Evolutionary conservation across 306 rosid genomes (phyloP), one percentile per base, ranked within the genome.

Genomic region (Notholithocarpus densiflorus): DNA sequence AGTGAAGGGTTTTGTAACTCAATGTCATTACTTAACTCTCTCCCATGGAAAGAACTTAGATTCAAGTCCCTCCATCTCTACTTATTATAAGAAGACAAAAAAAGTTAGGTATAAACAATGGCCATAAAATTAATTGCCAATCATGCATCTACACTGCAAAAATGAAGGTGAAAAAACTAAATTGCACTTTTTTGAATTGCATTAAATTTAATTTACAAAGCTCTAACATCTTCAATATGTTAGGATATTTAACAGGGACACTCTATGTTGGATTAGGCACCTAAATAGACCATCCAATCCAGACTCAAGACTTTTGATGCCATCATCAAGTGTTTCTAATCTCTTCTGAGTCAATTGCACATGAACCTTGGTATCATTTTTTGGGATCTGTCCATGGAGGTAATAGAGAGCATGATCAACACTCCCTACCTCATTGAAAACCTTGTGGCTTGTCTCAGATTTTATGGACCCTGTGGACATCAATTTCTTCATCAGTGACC

Each of bases 261-360:
- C 89, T 64, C 83, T 88, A 14, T 81, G 73, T 61, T 79, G 80
- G 57, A 88, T 79, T n/a, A 88, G 56, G 62, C 85, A 79, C 80
- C 88, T 86, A 74, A 81, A 86, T 48, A 88, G 52, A 52, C 76
- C 75, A 73, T 75, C 86, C 61, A 85, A 64, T 48, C 85, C 84
- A 23, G 4, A 40, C 77, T 80, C 83, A 11, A 88, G 52, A 37
- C 66, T 80, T 72, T 75, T 72, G 17, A 78, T 71, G 32, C 75
- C 72, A 24, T 59, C 72, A 71, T 83, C 75, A 60, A 81, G 18
- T 66, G 74, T 79, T 71, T 71, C 74, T 24, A 88, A 55, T 66
- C 71, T 79, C 59, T 43, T 65, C 74, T 79, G 83, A 21, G 68
- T 31, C 54, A 73, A 32, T 75, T 80, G 60, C 31, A 78, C 3